Evolutionary conservation across 495 filamentous ascomycete species (phyloP).

Genomic region (Talaromyces liani): DNA sequence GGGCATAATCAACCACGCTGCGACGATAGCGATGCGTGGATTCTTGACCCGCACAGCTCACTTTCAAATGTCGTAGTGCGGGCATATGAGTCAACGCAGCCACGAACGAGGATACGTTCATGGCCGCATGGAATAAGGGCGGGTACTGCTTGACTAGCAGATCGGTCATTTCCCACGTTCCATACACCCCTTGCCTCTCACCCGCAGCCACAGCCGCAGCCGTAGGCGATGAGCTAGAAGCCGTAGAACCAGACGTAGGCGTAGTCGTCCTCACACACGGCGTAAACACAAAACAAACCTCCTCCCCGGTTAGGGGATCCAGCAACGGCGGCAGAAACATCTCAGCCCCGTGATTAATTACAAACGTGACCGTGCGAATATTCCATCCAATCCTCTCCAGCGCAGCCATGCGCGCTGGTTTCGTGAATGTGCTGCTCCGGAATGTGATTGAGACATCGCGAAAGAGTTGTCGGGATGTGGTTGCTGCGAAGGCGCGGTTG

Average conservation of each 20-base stretch:
- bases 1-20: conserved; percentile 71
- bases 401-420: conserved; percentile 57
- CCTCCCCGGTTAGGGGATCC: conserved; percentile 60
- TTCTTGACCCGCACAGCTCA: conserved; percentile 65
- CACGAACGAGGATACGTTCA: conserved; percentile 71
- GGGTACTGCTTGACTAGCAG: conserved; percentile 73
- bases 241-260: too few species aligned
- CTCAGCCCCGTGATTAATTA: conserved; percentile 57
- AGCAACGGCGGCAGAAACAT: conserved; percentile 73
- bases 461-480: conserved; percentile 43
- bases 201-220: too few species aligned
- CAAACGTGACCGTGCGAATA: conserved; percentile 62
- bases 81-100: conserved; percentile 55
- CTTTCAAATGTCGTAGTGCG: conserved; percentile 58
- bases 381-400: conserved; percentile 65
- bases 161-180: conserved; percentile 53
- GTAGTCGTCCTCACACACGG: conserved; percentile 39
- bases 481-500: conserved; percentile 42
- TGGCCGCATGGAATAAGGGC: conserved; percentile 77
- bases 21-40: conserved; percentile 60
- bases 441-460: conserved; percentile 46
- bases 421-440: conserved; percentile 61
- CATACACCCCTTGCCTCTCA: conserved; percentile 34
- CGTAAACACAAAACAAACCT: conserved; percentile 66
- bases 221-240: too few species aligned